A percentile compares a stretch with the other conserved stretches of the same genome.
Conservation (phyloP, 192 early-diverging fungal genomes). For the Kappamyces sp. region DNA sequence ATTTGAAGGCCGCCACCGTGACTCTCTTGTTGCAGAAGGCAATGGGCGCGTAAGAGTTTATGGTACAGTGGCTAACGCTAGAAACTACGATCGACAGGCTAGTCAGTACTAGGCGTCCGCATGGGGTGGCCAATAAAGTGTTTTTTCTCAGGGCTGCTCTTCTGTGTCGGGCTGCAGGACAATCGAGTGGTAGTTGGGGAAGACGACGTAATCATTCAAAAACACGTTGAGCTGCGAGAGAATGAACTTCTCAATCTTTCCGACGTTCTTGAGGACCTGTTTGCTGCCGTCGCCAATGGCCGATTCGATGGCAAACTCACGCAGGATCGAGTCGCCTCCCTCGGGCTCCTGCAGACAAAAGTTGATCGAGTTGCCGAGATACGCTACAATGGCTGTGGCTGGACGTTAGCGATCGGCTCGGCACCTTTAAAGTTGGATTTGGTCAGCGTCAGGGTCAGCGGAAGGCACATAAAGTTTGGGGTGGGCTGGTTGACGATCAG, state of each 20-base stretch:
- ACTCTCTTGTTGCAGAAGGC: slow-evolving; percentile 62
- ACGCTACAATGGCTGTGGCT: slow-evolving; percentile 56
- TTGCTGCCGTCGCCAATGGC: slow-evolving; percentile 49
- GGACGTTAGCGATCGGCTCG: not conserved
- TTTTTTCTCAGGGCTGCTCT: not conserved
- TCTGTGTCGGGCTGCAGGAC: slow-evolving; percentile 13
- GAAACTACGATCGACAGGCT: slow-evolving; percentile 29
- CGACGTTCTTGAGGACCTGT: slow-evolving; percentile 58
- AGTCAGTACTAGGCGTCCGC: slow-evolving; percentile 19
- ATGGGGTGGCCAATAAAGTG: not conserved
- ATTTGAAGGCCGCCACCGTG: slow-evolving; percentile 59
- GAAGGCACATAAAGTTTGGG: slow-evolving; percentile 51
- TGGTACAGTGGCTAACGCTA: slow-evolving; percentile 13
- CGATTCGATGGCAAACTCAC: slow-evolving; percentile 53
- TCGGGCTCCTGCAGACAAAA: slow-evolving; percentile 54
- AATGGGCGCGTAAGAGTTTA: slow-evolving; percentile 20
- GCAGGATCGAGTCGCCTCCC: slow-evolving; percentile 37
- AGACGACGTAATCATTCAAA: slow-evolving; percentile 42
- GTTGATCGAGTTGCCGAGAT: slow-evolving; percentile 50
- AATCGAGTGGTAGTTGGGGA: slow-evolving; percentile 43
- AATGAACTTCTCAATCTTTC: slow-evolving; percentile 53
- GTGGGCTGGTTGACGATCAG: slow-evolving; percentile 61
- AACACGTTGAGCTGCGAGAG: slow-evolving; percentile 29
- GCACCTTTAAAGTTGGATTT: slow-evolving; percentile 48
- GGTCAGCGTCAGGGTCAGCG: slow-evolving; percentile 48